Conservation (phyloP, 768 basidiomycete species). For the Rhizopogon vesiculosus region DNA sequence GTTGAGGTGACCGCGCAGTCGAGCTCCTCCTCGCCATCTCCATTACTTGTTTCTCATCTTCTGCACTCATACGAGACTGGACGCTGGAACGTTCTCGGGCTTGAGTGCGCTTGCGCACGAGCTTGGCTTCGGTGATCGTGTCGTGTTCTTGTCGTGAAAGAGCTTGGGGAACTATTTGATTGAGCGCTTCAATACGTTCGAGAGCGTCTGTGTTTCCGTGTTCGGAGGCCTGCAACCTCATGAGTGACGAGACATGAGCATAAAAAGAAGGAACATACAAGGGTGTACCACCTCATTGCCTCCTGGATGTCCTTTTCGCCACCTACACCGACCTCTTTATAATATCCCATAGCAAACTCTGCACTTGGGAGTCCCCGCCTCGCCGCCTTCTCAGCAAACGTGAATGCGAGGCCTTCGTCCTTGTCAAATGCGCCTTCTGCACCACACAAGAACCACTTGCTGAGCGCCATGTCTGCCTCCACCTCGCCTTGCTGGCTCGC, state of each 20-base stretch:
- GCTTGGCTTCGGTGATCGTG: slow-evolving; percentile 66
- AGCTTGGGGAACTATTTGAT: slow-evolving; percentile 52
- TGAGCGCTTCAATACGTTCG: slow-evolving; percentile 67
- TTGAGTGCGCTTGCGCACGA: slow-evolving; percentile 79
- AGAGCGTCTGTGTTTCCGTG: slow-evolving; percentile 80
- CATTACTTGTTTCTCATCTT: slow-evolving; percentile 42
- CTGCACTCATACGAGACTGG: slow-evolving; percentile 14
- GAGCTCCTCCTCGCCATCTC: slow-evolving; percentile 54
- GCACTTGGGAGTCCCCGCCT: slow-evolving; percentile 71
- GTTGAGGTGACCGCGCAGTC: slow-evolving; percentile 14
- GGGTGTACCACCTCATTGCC: slow-evolving; percentile 76
- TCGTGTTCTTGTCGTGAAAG: slow-evolving; percentile 83
- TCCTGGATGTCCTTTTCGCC: slow-evolving; percentile 54
- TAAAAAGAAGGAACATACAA: slow-evolving; percentile 32
- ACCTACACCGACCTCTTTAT: slow-evolving; percentile 89
- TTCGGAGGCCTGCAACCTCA: slow-evolving; percentile 51
- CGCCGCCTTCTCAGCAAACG: slow-evolving; percentile 88
- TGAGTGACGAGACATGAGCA: not conserved
- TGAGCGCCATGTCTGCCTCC: slow-evolving; percentile 95
- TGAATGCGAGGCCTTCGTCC: slow-evolving; percentile 80
- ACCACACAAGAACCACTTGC: slow-evolving; percentile 97
- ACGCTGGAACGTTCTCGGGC: slow-evolving; percentile 56
- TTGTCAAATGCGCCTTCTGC: slow-evolving; percentile 74
- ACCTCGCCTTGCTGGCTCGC: slow-evolving; percentile 83
- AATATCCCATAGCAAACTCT: slow-evolving; percentile 96